Percentiles rank a stretch among this genome's conserved stretches.
Conservation (phyloP, 192 early-diverging fungal species). For the Coemansia erecta region DNA sequence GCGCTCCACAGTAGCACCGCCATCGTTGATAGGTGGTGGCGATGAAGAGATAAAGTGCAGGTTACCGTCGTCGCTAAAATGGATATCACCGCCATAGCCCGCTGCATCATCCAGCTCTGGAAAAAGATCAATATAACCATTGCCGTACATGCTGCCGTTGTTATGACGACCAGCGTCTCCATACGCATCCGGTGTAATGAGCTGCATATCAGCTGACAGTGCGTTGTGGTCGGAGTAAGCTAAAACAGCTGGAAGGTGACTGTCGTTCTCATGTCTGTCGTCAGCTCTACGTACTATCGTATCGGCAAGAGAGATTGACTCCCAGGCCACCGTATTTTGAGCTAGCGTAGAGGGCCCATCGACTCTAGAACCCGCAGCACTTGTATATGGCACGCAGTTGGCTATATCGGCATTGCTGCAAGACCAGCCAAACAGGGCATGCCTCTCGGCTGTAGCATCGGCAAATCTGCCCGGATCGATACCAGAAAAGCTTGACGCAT, state of each 20-base stretch:
- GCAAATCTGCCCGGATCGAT: not conserved
- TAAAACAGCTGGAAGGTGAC: too few relatives aligned
- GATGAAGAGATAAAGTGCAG: constrained; percentile 15
- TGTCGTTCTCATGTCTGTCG: too few relatives aligned
- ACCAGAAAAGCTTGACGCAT: not conserved
- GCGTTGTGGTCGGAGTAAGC: too few relatives aligned
- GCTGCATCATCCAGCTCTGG: not conserved
- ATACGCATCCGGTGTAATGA: too few relatives aligned
- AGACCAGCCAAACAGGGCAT: too few relatives aligned
- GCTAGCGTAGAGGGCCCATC: too few relatives aligned
- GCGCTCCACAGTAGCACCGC: too few relatives aligned
- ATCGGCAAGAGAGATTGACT: constrained; percentile 10
- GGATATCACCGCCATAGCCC: constrained; percentile 8
- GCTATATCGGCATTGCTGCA: not conserved
- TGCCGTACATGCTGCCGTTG: not conserved
- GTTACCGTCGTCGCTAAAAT: constrained; percentile 35
- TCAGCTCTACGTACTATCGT: not conserved
- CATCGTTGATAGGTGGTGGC: too few relatives aligned
- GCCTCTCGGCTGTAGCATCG: too few relatives aligned
- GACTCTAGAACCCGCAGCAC: not conserved
- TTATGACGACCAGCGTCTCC: not conserved
- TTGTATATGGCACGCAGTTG: not conserved
- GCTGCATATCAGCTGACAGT: too few relatives aligned
- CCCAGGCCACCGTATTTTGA: constrained; percentile 4
- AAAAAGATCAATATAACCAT: not conserved